Evolutionary conservation across 352 stramenopile species (phyloP), one percentile per base, ranked within the genome.

Genomic region (Phytopythium oedochilum): DNA sequence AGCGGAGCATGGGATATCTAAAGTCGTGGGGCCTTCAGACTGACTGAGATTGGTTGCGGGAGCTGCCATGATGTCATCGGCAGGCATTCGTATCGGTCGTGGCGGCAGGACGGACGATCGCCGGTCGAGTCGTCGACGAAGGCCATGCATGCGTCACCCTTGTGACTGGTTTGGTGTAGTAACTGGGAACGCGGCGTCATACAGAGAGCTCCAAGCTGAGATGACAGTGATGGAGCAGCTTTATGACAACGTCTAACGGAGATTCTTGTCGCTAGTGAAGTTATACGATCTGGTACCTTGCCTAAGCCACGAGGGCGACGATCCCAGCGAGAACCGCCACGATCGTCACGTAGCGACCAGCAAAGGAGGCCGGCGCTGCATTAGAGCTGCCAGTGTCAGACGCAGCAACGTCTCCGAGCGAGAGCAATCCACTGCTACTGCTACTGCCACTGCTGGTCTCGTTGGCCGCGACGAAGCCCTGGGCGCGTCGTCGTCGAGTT

Each of bases 401-500:
- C 2, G 5, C 20, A 3, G 31, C 20, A 9, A 12, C 11, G 12
- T 20, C 23, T 6, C 5, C 31, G 10, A 31, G 10, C 31, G 47
- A 42, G 2, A 42, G 18, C 3, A 31, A 53, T 0, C 47, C 47
- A 20, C 29, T 42, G 29, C 29, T 39, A 9, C 5, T 47, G 40
- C 8, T 32, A 14, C 28, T 28, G 45, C 28, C 39, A 18, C 9
- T 25, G 12, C 18, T 32, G 0, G 31, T 26, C n/a, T n/a, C 15
- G 15, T 55, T 55, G 22, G 32, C 42, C 10, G 34, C 12, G 11
- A 25, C 35, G 22, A 55, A 55, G 14, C 34, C 48, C 36, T 43
- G 7, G 48, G 48, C 48, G 48, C 34, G 34, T 55, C 48, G 34
- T 55, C 34, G 32, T 55, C 48, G 9, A 55, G 48, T 23, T 46